These are phyloP conservation scores for Lizanozyma gosingica DNA, from an alignment of 1,139 yeast genomes.

Conservation along the genomic window DNA sequence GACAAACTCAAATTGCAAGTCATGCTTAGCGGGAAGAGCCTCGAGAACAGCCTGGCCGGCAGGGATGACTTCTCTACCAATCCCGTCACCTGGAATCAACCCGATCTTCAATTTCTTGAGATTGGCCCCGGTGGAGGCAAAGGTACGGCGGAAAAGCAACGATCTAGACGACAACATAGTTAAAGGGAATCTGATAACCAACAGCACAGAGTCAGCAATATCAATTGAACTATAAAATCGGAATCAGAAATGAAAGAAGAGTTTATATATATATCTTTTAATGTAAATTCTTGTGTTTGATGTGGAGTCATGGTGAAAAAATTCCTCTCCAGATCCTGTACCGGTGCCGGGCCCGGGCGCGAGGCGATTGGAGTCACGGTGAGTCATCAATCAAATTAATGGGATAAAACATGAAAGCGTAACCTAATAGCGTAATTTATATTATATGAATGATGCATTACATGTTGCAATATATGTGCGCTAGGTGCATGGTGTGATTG, in stretches of 20 bases:
- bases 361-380: neutral
- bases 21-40: conserved; percentile 66
- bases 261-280: too few species aligned
- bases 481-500: too few species aligned
- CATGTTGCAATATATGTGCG: too few species aligned
- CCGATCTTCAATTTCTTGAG: conserved; percentile 37
- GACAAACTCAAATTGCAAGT: conserved; percentile 75
- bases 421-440: too few species aligned
- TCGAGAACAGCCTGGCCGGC: conserved; percentile 84
- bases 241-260: too few species aligned
- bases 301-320: neutral
- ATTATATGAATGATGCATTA: too few species aligned
- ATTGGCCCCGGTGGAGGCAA: conserved; percentile 24
- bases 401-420: too few species aligned
- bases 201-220: too few species aligned
- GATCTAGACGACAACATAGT: conserved; percentile 17
- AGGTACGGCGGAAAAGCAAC: conserved; percentile 21
- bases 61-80: conserved; percentile 95
- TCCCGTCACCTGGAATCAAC: conserved; percentile 96
- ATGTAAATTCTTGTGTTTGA: neutral
- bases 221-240: too few species aligned
- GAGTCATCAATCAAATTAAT: neutral
- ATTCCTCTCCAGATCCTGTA: neutral
- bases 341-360: neutral
- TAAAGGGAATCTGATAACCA: too few species aligned